phyloP scores from a whole-genome alignment of 768 basidiomycete genomes.

The Kwoniella europaea region DNA sequence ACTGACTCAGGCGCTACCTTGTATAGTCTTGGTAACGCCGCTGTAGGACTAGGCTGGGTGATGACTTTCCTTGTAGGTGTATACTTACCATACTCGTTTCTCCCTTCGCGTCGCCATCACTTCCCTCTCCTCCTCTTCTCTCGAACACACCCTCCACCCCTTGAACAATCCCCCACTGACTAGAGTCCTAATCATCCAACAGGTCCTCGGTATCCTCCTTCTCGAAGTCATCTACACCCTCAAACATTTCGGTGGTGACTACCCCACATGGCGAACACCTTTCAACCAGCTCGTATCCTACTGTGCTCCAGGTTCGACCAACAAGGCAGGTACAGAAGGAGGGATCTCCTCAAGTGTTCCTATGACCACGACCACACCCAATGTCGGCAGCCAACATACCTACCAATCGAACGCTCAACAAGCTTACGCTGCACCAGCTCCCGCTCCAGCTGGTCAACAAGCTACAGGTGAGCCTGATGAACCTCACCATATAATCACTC shows the following conservation, averaged over 20 bases:
- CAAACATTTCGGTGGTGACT: slow-evolving; percentile 28
- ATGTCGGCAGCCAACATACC: neutral
- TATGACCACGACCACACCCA: slow-evolving; percentile 6
- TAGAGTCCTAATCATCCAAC: neutral
- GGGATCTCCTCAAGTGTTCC: neutral
- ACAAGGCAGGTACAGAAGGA: neutral
- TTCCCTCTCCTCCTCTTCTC: slow-evolving; percentile 16
- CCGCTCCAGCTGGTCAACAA: neutral
- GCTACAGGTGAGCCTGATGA: slow-evolving; percentile 10
- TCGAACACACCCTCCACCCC: too few species aligned
- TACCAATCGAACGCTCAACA: slow-evolving; percentile 8
- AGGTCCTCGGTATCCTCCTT: slow-evolving; percentile 38
- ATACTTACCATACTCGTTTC: neutral
- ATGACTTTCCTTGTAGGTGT: slow-evolving; percentile 39
- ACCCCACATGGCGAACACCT: slow-evolving; percentile 41
- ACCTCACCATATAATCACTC: slow-evolving; percentile 8
- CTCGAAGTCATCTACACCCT: slow-evolving; percentile 43
- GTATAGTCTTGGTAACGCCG: slow-evolving; percentile 34
- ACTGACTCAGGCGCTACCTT: too few species aligned
- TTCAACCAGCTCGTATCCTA: slow-evolving; percentile 36
- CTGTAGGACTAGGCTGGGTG: slow-evolving; percentile 43
- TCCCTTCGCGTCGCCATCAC: neutral
- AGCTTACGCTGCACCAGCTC: neutral
- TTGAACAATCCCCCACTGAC: too few species aligned
- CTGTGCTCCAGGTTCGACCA: slow-evolving; percentile 17